phyloP scores from a whole-genome alignment of 257 asterid species.

The Nicotiana sylvestris region DNA sequence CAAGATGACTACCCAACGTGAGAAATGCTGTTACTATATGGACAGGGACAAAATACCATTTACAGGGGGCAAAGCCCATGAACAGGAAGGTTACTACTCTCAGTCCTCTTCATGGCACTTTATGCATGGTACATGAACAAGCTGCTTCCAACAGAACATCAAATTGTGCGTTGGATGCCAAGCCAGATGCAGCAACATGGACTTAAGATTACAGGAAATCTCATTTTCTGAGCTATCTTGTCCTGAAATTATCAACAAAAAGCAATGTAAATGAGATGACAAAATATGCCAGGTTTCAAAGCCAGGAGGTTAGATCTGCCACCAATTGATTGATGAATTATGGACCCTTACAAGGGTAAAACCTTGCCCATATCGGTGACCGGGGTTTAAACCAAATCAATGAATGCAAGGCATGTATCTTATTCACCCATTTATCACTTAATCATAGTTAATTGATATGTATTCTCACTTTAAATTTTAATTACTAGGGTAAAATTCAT shows the following conservation, averaged over 20 bases:
- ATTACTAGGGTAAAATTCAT: no score
- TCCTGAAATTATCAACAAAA: conserved; percentile 48
- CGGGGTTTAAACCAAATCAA: no score
- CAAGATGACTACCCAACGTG: neutral
- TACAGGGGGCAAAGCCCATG: no score
- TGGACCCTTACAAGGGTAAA: neutral
- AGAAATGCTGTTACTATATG: neutral
- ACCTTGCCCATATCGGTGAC: no score
- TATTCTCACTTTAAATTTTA: no score
- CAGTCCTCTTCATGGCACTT: conserved; percentile 19
- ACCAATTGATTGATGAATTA: neutral
- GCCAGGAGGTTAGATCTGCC: neutral
- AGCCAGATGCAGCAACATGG: conserved; percentile 90
- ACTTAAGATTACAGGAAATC: conserved; percentile 76
- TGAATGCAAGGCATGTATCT: no score
- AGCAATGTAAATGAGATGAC: neutral
- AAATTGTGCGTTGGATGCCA: conserved; percentile 97
- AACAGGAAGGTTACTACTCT: neutral
- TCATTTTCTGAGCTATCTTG: conserved; percentile 71
- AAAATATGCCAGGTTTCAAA: neutral
- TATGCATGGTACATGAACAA: conserved; percentile 97
- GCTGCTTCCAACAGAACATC: conserved; percentile 97
- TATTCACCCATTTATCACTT: no score
- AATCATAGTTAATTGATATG: no score
- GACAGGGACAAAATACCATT: neutral